Base-by-base conservation (phyloP, 2,329 filamentous ascomycete genomes). In the Neopestalotiopsis sp. region DNA sequence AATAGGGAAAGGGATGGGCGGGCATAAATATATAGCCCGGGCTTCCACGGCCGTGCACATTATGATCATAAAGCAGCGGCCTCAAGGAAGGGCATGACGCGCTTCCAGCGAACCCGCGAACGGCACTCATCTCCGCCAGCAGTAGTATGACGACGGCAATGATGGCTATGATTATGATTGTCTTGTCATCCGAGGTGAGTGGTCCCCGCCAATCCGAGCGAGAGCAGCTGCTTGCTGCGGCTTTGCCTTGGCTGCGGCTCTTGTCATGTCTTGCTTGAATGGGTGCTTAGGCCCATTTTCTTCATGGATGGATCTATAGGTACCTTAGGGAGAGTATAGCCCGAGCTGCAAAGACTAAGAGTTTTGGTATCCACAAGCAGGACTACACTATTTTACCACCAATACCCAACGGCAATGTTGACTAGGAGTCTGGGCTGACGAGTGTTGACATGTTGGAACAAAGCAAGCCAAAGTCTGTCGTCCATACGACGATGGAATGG, bases 101-200 rank as follows among this genome's bases (percentile, higher is more conserved):
- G 45, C 45, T 53, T 9, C 45, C 45, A 53, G n/a, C 45, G 45
- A 17, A 14, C 20, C 45, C 20, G 24, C 24, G 45, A 53, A 53
- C 45, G 20, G 20, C 45, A 53, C 17, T 53, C 45, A 24, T 53
- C 17, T 53, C 45, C 45, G 45, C 34, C 45, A 53, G 45, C n/a
- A 10, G 45, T 53, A 24, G 45, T 53, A 53, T 53, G 45, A 53
- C 45, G 45, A 53, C 45, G 45, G 45, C 20, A 17, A 53, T 53
- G 45, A 32, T 40, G 14, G 20, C 40, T 17, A 49, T 40, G 14
- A 24, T 38, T 49, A 32, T 49, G 61, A 45, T 64, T n/a, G 40
- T 64, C 40, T 7, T 40, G 61, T 6, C 61, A 38, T 49, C 61
- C 61, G 61, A 64, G 34, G 61, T 34, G 40, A 64, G 61, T 64